These are phyloP conservation scores for Hirsutella minnesotensis DNA, from an alignment of 2,329 filamentous ascomycete genomes.

Conservation along the genomic window DNA sequence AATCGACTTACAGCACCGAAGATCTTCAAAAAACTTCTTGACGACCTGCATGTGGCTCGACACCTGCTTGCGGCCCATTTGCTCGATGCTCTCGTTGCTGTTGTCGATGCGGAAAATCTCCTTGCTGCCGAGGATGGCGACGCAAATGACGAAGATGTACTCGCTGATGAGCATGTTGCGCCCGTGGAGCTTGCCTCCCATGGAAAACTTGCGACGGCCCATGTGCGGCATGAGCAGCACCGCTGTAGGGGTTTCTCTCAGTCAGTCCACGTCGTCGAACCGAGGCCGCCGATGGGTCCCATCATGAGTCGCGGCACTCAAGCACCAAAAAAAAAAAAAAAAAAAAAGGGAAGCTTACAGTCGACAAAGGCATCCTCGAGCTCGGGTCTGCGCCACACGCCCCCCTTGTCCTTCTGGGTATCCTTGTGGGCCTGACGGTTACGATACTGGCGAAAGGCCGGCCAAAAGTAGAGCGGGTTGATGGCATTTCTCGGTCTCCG, in stretches of 20 bases:
- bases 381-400: conserved; percentile 38
- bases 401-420: conserved; percentile 45
- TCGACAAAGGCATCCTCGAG: conserved; percentile 57
- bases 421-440: conserved; percentile 53
- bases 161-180: conserved; percentile 61
- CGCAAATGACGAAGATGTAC: conserved; percentile 42
- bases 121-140: conserved; percentile 26
- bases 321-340: conserved; percentile 11
- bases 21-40: conserved; percentile 52
- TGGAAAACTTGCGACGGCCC: conserved; percentile 54
- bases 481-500: conserved; percentile 24
- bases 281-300: no score
- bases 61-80: conserved; percentile 50
- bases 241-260: conserved; percentile 26
- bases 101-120: conserved; percentile 31
- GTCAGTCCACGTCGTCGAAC: conserved; percentile 8
- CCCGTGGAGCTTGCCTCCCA: conserved; percentile 50
- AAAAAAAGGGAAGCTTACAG: conserved; percentile 30
- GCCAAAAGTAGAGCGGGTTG: conserved; percentile 51
- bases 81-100: conserved; percentile 29
- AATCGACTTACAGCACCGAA: conserved; percentile 47
- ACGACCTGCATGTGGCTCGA: conserved; percentile 62
- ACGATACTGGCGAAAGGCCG: conserved; percentile 54
- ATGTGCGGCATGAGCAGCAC: conserved; percentile 54
- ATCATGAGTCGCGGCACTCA: no score